Conservation (phyloP, 2,329 filamentous ascomycete species). For the Sodiomyces alkalinus region DNA sequence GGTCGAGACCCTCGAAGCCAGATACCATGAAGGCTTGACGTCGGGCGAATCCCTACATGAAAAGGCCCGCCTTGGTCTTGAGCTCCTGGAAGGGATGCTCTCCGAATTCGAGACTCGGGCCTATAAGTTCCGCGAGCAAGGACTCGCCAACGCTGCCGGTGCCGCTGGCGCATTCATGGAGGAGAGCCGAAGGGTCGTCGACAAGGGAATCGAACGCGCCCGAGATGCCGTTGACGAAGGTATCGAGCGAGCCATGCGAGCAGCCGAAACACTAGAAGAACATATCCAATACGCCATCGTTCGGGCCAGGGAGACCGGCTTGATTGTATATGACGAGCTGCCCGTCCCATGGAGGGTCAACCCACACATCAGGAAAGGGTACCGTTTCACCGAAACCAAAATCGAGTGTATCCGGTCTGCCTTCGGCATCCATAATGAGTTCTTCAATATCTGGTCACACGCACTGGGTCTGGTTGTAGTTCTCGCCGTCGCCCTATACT, state of each 20-base stretch:
- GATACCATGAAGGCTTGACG: constrained; percentile 74
- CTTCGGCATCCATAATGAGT: constrained; percentile 78
- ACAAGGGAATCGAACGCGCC: constrained; percentile 62
- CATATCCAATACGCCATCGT: constrained; percentile 67
- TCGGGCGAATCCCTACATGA: constrained; percentile 80
- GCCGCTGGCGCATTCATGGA: constrained; percentile 60
- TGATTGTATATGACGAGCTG: constrained; percentile 80
- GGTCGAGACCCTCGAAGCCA: constrained; percentile 78
- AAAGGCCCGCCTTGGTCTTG: constrained; percentile 77
- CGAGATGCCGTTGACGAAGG: constrained; percentile 67
- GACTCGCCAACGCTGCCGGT: constrained; percentile 50
- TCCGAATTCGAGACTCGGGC: constrained; percentile 73
- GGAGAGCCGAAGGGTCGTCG: constrained; percentile 65
- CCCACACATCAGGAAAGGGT: constrained; percentile 79
- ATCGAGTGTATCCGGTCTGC: constrained; percentile 75
- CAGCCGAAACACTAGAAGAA: constrained; percentile 68
- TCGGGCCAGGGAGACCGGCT: constrained; percentile 61
- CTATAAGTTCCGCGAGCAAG: constrained; percentile 63
- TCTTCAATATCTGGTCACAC: constrained; percentile 97
- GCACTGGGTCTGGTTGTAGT: constrained; percentile 79
- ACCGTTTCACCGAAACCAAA: constrained; percentile 87
- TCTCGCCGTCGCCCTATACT: constrained; percentile 81
- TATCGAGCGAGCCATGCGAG: constrained; percentile 66
- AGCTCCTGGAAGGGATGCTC: constrained; percentile 72
- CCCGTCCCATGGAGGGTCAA: constrained; percentile 90